phyloP scores from a whole-genome alignment of 2,329 filamentous ascomycete genomes.

The Aspergillus pseudoviridinutans region DNA sequence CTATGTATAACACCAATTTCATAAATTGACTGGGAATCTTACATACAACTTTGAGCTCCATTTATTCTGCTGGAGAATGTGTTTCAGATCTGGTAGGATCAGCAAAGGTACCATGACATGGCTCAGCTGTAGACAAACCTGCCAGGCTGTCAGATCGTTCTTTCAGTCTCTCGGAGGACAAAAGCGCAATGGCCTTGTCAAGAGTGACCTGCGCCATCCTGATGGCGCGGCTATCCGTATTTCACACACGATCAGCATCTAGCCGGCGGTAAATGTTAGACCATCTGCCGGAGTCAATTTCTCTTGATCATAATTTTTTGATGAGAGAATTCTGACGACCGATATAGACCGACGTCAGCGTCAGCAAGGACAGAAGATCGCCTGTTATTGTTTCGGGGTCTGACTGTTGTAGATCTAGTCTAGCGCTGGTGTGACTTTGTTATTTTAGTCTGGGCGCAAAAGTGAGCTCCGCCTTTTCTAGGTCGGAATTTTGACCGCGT shows the following conservation, averaged over 20 bases:
- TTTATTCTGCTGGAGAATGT: conserved; percentile 53
- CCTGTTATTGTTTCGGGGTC: background rate
- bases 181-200: conserved; percentile 38
- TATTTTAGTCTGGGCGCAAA: background rate
- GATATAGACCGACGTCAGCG: background rate
- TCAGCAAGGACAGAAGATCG: background rate
- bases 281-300: background rate
- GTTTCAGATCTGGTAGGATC: conserved; percentile 47
- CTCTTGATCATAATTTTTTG: background rate
- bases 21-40: background rate
- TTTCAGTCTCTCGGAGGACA: conserved; percentile 42
- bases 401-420: background rate
- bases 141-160: conserved; percentile 51
- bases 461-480: conserved; percentile 14
- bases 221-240: background rate
- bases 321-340: background rate
- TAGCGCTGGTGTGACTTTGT: background rate
- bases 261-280: background rate
- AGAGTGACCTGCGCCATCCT: conserved; percentile 43
- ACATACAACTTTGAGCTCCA: conserved; percentile 36
- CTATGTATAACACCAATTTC: background rate
- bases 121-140: conserved; percentile 27
- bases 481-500: conserved; percentile 35
- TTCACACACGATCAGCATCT: background rate
- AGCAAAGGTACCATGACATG: background rate